Evolutionary conservation across 192 early-diverging fungal genomes (phyloP).

Genomic region (Rhizophagus clarus): DNA sequence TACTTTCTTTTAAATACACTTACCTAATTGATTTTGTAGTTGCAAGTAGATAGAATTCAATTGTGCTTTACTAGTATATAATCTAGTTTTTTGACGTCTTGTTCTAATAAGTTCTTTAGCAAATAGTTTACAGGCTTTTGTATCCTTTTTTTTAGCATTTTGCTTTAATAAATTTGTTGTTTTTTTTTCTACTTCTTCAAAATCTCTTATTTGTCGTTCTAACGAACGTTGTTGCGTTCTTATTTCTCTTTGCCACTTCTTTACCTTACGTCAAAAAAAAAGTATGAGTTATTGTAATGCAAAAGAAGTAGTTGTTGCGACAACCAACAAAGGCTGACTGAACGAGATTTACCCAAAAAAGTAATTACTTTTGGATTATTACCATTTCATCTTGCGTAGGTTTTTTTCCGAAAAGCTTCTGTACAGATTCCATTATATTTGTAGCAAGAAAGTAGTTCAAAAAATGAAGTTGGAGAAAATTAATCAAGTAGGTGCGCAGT

Average conservation of each 20-base stretch:
- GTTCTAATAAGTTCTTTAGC: constrained; percentile 86
- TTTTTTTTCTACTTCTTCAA: constrained; percentile 85
- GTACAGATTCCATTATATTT: constrained; percentile 42
- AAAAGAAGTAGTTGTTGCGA: background rate
- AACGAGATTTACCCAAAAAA: background rate
- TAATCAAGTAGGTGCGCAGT: too few relatives aligned
- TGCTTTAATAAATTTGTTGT: constrained; percentile 77
- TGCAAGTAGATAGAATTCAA: constrained; percentile 90
- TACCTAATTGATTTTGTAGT: constrained; percentile 86
- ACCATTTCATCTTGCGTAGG: constrained; percentile 59
- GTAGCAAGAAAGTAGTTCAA: too few relatives aligned
- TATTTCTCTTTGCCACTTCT: constrained; percentile 88
- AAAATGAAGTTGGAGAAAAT: too few relatives aligned
- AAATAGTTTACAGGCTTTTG: constrained; percentile 65
- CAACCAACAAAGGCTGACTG: too few relatives aligned
- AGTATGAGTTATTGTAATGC: background rate
- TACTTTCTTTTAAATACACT: background rate
- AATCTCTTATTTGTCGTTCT: constrained; percentile 78
- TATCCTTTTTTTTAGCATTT: constrained; percentile 88
- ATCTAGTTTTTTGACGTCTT: constrained; percentile 74
- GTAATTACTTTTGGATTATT: constrained; percentile 24
- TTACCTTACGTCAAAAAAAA: constrained; percentile 58
- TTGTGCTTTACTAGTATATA: constrained; percentile 89
- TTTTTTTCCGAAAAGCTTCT: constrained; percentile 64
- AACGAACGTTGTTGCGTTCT: constrained; percentile 83